Percentiles rank a stretch among this genome's conserved stretches.
These are phyloP conservation scores for Podospora fimiseda DNA, from an alignment of 495 filamentous ascomycete genomes.

Conservation along the genomic window DNA sequence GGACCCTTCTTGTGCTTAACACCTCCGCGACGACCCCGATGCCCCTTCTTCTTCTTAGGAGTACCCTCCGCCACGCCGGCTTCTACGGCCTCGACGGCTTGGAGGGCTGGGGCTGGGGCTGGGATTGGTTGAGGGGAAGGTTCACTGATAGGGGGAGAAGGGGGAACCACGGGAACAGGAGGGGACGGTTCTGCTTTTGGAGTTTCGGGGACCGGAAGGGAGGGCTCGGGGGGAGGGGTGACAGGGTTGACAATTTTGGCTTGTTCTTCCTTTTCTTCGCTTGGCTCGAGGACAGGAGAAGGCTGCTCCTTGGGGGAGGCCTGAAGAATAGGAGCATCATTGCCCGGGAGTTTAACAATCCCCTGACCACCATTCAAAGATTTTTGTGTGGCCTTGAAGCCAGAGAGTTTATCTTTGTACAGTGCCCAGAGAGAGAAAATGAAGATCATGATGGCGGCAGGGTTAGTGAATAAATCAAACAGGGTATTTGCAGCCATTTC, in stretches of 20 bases:
- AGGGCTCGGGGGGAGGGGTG: neutral
- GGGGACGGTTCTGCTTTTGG: neutral
- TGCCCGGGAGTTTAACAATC: neutral
- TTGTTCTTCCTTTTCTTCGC: neutral
- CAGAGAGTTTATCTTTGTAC: slow-evolving; percentile 28
- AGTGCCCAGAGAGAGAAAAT: slow-evolving; percentile 27
- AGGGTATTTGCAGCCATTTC: slow-evolving; percentile 30
- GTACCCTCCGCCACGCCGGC: slow-evolving; percentile 31
- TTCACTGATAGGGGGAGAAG: neutral
- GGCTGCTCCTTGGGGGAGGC: neutral
- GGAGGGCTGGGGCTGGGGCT: neutral
- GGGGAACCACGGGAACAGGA: neutral
- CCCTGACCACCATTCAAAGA: neutral
- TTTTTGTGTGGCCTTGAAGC: slow-evolving; percentile 7
- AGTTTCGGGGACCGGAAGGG: neutral
- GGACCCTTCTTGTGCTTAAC: slow-evolving; percentile 58
- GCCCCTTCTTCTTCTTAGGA: slow-evolving; percentile 66
- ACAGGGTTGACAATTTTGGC: neutral
- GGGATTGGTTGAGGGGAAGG: slow-evolving; percentile 2
- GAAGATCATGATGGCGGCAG: slow-evolving; percentile 35
- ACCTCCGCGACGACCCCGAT: slow-evolving; percentile 77
- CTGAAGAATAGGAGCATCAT: neutral
- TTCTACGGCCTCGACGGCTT: slow-evolving; percentile 35
- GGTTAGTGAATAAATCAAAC: slow-evolving; percentile 42
- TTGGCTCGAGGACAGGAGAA: neutral